These are phyloP conservation scores for Lolium multiflorum DNA, from an alignment of 176 grass and related monocot genomes.

Conservation along the genomic window DNA sequence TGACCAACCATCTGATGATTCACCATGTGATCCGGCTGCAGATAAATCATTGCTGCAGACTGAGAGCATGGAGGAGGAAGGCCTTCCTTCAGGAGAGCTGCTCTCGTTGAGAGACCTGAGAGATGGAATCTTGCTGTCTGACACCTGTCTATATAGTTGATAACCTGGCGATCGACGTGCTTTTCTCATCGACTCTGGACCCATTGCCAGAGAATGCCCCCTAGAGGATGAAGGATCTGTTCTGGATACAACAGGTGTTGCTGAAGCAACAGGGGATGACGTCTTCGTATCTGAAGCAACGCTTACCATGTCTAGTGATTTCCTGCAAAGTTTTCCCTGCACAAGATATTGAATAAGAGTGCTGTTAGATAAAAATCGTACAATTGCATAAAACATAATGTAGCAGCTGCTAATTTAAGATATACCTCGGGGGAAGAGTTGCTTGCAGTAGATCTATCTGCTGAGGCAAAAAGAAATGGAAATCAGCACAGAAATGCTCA, in stretches of 20 bases:
- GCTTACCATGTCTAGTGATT: constrained; percentile 56
- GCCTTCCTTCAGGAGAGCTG: constrained; percentile 61
- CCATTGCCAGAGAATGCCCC: constrained; percentile 43
- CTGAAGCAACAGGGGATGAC: constrained; percentile 60
- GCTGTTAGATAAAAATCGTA: constrained; percentile 17
- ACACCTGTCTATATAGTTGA: constrained; percentile 82
- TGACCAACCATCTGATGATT: constrained; percentile 94
- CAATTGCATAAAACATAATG: not conserved
- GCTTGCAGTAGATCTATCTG: constrained; percentile 63
- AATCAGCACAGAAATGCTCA: constrained; percentile 31
- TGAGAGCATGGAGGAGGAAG: constrained; percentile 63
- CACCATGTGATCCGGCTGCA: constrained; percentile 54
- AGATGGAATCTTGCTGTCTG: constrained; percentile 90
- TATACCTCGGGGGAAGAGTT: constrained; percentile 74
- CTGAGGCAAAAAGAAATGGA: constrained; percentile 48
- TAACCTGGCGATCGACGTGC: constrained; percentile 76
- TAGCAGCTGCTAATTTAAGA: not conserved
- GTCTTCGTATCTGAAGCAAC: constrained; percentile 64
- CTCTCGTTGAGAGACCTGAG: constrained; percentile 79
- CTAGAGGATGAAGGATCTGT: constrained; percentile 59
- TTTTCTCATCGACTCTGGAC: constrained; percentile 68
- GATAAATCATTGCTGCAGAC: constrained; percentile 65
- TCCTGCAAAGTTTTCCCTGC: constrained; percentile 52
- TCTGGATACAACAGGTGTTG: constrained; percentile 48
- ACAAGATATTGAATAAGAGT: constrained; percentile 32